phyloP scores from a whole-genome alignment of 2,329 filamentous ascomycete genomes.

The Fusarium neocosmosporiellum region DNA sequence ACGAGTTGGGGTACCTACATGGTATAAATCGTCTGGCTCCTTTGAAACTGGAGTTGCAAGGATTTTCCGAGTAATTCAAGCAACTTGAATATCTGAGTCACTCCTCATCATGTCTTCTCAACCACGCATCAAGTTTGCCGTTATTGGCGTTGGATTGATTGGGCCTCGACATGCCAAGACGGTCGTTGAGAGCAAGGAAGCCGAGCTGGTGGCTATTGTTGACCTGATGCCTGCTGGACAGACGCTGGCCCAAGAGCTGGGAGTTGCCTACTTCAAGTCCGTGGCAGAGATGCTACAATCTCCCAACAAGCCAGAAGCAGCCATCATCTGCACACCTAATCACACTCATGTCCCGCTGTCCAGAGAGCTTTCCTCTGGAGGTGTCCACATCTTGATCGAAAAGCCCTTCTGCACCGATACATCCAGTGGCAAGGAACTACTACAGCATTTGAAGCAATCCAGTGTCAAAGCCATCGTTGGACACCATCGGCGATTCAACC shows the following conservation, averaged over 20 bases:
- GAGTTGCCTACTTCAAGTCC: slow-evolving; percentile 41
- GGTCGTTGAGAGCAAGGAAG: slow-evolving; percentile 33
- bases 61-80: neutral
- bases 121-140: slow-evolving; percentile 27
- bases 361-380: slow-evolving; percentile 58
- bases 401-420: slow-evolving; percentile 64
- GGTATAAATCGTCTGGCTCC: neutral
- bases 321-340: slow-evolving; percentile 70
- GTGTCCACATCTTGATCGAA: slow-evolving; percentile 67
- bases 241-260: slow-evolving; percentile 36
- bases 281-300: slow-evolving; percentile 57
- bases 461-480: slow-evolving; percentile 63
- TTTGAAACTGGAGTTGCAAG: neutral
- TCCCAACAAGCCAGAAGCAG: slow-evolving; percentile 58
- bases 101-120: slow-evolving; percentile 16
- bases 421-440: slow-evolving; percentile 47
- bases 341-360: slow-evolving; percentile 65
- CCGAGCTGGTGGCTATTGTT: slow-evolving; percentile 45
- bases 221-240: slow-evolving; percentile 41
- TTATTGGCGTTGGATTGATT: slow-evolving; percentile 48
- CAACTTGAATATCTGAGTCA: neutral
- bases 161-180: slow-evolving; percentile 47
- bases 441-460: slow-evolving; percentile 41
- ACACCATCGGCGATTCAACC: slow-evolving; percentile 70
- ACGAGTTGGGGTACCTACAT: neutral